A percentile compares a stretch with the other conserved stretches of the same genome.
Conservation (phyloP, 139 green algal genomes). For the Gonium pectorale region DNA sequence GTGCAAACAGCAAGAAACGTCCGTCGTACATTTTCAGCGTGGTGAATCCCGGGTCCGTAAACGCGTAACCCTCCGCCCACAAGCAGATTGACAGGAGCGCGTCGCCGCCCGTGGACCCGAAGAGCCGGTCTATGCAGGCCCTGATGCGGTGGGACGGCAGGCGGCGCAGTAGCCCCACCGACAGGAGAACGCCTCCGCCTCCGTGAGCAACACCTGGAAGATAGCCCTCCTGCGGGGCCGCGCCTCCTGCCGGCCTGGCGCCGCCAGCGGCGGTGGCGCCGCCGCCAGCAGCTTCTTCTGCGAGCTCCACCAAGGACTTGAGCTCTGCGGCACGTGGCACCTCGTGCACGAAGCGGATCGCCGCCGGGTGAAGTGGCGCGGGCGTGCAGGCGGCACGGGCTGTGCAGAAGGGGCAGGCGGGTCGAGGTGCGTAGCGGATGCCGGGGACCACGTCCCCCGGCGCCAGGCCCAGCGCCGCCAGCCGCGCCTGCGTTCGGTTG, state of each 20-base stretch:
- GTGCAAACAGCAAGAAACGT: constrained; percentile 4
- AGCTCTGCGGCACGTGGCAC: no score
- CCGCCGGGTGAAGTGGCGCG: no score
- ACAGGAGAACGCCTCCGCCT: constrained; percentile 32
- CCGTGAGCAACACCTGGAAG: no score
- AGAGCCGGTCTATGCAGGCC: not conserved
- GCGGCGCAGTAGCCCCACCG: constrained; percentile 25
- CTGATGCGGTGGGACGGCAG: not conserved
- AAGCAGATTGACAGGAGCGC: constrained; percentile 20
- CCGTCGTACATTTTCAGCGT: constrained; percentile 14
- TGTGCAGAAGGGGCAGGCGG: constrained; percentile 44
- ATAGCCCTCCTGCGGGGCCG: no score
- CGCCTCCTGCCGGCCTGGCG: no score
- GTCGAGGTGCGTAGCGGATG: constrained; percentile 15
- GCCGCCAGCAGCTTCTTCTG: no score
- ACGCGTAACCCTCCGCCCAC: constrained; percentile 32
- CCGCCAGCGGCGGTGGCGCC: no score
- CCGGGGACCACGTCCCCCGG: not conserved
- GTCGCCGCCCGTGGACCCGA: constrained; percentile 9
- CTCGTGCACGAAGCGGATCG: no score
- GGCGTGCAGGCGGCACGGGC: constrained; percentile 8
- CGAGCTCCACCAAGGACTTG: no score
- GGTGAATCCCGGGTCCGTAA: constrained; percentile 23
- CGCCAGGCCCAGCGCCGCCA: not conserved
- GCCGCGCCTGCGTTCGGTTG: not conserved